Evolutionary conservation across 1,139 yeast genomes (phyloP).

Genomic region (Taphrina betulina): DNA sequence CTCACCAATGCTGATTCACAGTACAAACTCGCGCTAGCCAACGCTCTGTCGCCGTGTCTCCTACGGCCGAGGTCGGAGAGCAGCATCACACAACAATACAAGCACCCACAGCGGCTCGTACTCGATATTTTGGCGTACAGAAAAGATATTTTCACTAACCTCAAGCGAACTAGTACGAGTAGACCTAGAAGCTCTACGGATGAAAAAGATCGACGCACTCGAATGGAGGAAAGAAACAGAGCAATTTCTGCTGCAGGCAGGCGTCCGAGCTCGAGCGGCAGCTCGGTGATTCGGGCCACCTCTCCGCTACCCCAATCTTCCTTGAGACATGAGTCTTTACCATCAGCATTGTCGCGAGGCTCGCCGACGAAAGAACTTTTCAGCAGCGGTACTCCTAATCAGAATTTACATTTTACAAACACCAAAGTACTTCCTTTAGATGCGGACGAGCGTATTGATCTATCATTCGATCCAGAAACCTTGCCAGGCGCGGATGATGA

Average conservation of each 20-base stretch:
- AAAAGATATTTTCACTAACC: slow-evolving; percentile 56
- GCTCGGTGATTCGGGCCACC: background rate
- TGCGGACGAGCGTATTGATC: background rate
- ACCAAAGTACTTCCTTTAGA: background rate
- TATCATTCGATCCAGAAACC: background rate
- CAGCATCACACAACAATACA: slow-evolving; percentile 54
- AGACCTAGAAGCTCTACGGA: slow-evolving; percentile 41
- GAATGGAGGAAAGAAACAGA: slow-evolving; percentile 43
- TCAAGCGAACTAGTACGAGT: slow-evolving; percentile 44
- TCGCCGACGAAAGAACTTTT: background rate
- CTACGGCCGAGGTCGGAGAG: slow-evolving; percentile 57
- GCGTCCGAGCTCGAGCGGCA: background rate
- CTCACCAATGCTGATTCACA: slow-evolving; percentile 48
- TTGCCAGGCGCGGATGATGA: background rate
- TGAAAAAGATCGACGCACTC: slow-evolving; percentile 42
- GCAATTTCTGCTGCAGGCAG: slow-evolving; percentile 37
- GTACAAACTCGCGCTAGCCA: slow-evolving; percentile 56
- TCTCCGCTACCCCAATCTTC: slow-evolving; percentile 2
- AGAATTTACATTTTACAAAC: background rate
- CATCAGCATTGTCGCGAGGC: background rate
- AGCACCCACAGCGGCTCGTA: slow-evolving; percentile 59
- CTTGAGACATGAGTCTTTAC: background rate
- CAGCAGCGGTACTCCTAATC: background rate
- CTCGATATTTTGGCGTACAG: slow-evolving; percentile 62
- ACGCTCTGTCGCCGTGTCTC: slow-evolving; percentile 61